A percentile compares a stretch with the other conserved stretches of the same genome.
Conservation (phyloP, 441 rosid genomes). For the Brassica hybrid region DNA sequence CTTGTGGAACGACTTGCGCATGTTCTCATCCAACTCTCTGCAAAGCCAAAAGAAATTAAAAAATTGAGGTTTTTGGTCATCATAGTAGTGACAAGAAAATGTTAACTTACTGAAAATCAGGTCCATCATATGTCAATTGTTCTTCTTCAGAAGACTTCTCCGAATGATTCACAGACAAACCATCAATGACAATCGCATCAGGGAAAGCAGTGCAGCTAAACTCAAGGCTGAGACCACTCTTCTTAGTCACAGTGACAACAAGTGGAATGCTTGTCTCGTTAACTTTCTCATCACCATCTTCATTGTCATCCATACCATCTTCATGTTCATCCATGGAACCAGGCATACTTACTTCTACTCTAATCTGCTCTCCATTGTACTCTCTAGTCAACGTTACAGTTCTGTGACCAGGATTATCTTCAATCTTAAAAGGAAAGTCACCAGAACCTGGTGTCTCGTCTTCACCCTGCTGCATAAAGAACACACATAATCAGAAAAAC, state of each 20-base stretch:
- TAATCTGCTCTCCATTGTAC: constrained; percentile 63
- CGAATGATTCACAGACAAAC: constrained; percentile 53
- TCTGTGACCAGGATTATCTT: constrained; percentile 63
- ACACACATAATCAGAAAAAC: too few relatives aligned
- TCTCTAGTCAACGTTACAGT: constrained; percentile 58
- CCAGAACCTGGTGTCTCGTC: constrained; percentile 47
- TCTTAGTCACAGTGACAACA: constrained; percentile 71
- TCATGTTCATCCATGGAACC: constrained; percentile 60
- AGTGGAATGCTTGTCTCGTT: constrained; percentile 56
- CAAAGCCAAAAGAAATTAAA: not conserved
- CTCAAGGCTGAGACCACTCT: constrained; percentile 60
- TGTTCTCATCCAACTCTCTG: constrained; percentile 84
- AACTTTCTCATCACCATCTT: constrained; percentile 50
- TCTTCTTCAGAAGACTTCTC: constrained; percentile 56
- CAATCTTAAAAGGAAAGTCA: constrained; percentile 66
- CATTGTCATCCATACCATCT: constrained; percentile 39
- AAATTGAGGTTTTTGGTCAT: not conserved
- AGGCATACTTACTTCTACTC: constrained; percentile 70
- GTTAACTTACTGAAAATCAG: constrained; percentile 73
- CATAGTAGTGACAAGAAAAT: not conserved
- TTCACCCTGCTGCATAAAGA: constrained; percentile 48
- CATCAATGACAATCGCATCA: constrained; percentile 65
- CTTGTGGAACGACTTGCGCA: constrained; percentile 78
- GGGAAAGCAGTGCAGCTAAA: constrained; percentile 74
- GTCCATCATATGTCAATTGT: constrained; percentile 63